Conservation (phyloP, 2,329 filamentous ascomycete genomes). For the Nannizziopsis barbatae region DNA sequence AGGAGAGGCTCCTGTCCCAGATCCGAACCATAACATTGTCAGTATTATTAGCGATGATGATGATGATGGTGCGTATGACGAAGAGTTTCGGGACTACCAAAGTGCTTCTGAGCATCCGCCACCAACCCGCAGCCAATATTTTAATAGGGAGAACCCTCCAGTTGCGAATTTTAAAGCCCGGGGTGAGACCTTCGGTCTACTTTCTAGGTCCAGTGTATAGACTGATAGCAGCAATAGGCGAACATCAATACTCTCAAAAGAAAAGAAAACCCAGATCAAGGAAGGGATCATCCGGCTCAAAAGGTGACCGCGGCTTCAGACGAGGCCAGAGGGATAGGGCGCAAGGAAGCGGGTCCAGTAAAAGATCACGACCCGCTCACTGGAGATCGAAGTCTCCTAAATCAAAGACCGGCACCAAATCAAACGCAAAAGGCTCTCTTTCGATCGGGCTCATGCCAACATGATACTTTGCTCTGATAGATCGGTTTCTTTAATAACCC, state of each 20-base stretch:
- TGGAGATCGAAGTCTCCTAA: conserved; percentile 5
- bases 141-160: background rate
- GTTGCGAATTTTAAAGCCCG: conserved; percentile 1
- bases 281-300: conserved; percentile 4
- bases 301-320: conserved; percentile 3
- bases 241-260: background rate
- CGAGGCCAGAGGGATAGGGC: conserved; percentile 1
- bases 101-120: background rate
- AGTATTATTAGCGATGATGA: conserved; percentile 35
- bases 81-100: conserved; percentile 14
- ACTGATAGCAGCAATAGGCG: background rate
- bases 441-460: conserved; percentile 33
- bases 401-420: conserved; percentile 8
- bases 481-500: background rate
- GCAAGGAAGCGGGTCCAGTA: background rate
- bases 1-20: conserved; percentile 26
- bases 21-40: conserved; percentile 38
- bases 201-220: background rate
- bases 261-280: background rate
- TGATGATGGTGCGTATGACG: conserved; percentile 18
- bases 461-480: conserved; percentile 15
- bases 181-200: background rate
- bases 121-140: conserved; percentile 2
- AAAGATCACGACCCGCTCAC: conserved; percentile 6
- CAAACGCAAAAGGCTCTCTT: conserved; percentile 9